Evolutionary conservation across 2,329 filamentous ascomycete species (phyloP).

Genomic region (Bipolaris zeicola): DNA sequence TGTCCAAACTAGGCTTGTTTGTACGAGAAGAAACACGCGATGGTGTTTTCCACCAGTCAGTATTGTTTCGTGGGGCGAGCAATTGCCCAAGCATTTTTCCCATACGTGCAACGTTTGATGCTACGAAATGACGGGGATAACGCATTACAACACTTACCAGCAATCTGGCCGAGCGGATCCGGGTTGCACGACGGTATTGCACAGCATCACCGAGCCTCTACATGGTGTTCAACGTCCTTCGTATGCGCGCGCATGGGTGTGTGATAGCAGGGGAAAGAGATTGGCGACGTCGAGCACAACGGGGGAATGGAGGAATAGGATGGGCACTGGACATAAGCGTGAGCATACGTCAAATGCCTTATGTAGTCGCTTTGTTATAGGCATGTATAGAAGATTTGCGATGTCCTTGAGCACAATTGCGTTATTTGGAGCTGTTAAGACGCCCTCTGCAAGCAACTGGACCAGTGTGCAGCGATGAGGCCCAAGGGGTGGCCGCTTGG

Average conservation of each 20-base stretch:
- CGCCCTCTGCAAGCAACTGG: neutral
- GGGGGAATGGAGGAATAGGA: neutral
- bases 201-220: neutral
- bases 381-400: neutral
- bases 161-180: neutral
- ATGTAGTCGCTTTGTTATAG: neutral
- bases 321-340: neutral
- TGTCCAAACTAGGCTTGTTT: neutral
- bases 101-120: neutral
- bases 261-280: neutral
- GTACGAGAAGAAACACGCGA: neutral
- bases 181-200: neutral
- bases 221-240: neutral
- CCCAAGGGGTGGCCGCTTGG: neutral
- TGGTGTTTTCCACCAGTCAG: neutral
- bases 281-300: neutral
- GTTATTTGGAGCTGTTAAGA: neutral
- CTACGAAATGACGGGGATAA: neutral
- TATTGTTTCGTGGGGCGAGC: neutral
- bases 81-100: neutral
- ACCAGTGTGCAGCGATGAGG: neutral
- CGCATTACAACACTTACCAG: neutral
- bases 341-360: neutral
- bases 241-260: neutral
- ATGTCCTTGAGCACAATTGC: neutral